Conservation (phyloP, 345 rosid species). For the Tarenaya hassleriana region DNA sequence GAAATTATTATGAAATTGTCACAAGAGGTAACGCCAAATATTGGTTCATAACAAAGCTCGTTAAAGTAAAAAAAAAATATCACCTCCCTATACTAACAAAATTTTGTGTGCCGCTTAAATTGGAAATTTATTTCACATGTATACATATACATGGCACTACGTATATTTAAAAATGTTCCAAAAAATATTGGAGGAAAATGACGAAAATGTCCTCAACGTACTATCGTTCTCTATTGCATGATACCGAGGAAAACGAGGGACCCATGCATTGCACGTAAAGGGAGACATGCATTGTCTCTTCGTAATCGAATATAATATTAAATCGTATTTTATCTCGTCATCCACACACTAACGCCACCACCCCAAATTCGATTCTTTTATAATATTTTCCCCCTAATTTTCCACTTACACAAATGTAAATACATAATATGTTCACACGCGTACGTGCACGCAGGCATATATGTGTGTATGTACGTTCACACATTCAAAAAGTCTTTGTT, state of each 20-base stretch:
- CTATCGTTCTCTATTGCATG: slow-evolving; percentile 21
- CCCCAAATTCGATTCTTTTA: slow-evolving; percentile 21
- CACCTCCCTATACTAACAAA: too few relatives aligned
- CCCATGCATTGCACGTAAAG: slow-evolving; percentile 54
- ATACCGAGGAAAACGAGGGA: slow-evolving; percentile 32
- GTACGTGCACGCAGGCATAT: slow-evolving; percentile 13
- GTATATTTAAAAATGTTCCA: too few relatives aligned
- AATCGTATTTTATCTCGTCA: slow-evolving; percentile 13
- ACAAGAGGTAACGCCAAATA: too few relatives aligned
- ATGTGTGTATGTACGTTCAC: not conserved
- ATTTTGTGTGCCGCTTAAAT: too few relatives aligned
- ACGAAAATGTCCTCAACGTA: slow-evolving; percentile 28
- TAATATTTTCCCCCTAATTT: not conserved
- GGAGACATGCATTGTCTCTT: slow-evolving; percentile 36
- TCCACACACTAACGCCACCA: slow-evolving; percentile 15
- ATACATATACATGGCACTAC: too few relatives aligned
- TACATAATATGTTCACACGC: slow-evolving; percentile 7
- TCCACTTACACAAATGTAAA: not conserved
- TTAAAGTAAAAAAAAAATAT: too few relatives aligned
- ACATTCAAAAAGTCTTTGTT: not conserved
- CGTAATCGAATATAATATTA: slow-evolving; percentile 26
- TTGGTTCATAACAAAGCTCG: too few relatives aligned
- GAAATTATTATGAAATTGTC: too few relatives aligned
- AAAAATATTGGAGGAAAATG: slow-evolving; percentile 2
- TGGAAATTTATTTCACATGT: too few relatives aligned